Conservation (phyloP, 805 yeast species). For the Teunomyces kruisii region DNA sequence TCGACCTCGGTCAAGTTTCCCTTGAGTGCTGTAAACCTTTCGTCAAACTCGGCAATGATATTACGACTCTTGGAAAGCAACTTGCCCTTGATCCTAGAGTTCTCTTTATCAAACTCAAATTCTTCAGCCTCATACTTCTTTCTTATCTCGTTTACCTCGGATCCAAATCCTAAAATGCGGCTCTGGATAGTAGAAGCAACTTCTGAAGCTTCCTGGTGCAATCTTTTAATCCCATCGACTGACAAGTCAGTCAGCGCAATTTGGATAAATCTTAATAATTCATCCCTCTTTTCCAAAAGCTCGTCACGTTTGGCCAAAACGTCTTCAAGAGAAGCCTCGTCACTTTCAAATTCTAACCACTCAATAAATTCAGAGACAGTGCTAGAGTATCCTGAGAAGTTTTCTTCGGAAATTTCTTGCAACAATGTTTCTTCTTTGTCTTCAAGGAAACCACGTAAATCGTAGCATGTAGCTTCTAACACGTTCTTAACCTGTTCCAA, state of each 20-base stretch:
- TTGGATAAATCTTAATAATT: constrained; percentile 35
- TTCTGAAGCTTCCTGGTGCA: constrained; percentile 44
- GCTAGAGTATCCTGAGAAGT: constrained; percentile 21
- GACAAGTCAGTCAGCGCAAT: constrained; percentile 50
- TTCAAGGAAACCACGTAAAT: constrained; percentile 58
- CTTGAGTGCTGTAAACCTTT: constrained; percentile 23
- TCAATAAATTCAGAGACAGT: constrained; percentile 55
- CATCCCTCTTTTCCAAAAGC: constrained; percentile 16
- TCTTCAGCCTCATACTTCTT: constrained; percentile 44
- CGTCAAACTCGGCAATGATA: constrained; percentile 25
- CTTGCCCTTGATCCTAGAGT: constrained; percentile 39
- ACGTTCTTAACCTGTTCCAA: constrained; percentile 62
- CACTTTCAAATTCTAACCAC: constrained; percentile 79
- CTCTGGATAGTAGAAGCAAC: constrained; percentile 45
- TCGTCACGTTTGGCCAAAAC: constrained; percentile 24
- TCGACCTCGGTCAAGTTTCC: constrained; percentile 28
- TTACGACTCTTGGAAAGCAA: constrained; percentile 15
- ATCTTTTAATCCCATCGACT: constrained; percentile 39
- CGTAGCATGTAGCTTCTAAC: constrained; percentile 74
- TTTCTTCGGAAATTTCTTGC: constrained; percentile 39
- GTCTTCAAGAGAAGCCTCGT: constrained; percentile 39
- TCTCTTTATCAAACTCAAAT: constrained; percentile 54
- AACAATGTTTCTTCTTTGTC: constrained; percentile 44
- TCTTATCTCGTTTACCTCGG: constrained; percentile 43
- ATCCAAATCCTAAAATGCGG: constrained; percentile 43